Evolutionary conservation across 331 rosid species (phyloP), one percentile per base, ranked within the genome.

Genomic region (Quercus lobata): DNA sequence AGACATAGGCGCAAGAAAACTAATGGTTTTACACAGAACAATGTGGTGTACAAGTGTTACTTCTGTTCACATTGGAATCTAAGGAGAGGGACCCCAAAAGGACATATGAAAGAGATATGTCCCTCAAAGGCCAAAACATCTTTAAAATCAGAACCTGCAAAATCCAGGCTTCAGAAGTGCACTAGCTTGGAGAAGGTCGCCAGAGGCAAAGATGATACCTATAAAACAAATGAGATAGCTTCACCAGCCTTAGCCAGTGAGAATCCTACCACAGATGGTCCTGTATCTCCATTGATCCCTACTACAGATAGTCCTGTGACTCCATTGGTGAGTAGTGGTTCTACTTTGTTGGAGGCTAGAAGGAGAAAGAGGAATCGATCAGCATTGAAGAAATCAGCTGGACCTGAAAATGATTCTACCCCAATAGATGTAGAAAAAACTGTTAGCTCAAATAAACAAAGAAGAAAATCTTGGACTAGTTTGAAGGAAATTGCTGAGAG

Each of bases 381-480:
- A 0, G 78, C 62, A 0, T 58, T 89, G 11, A 88, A 87, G 78
- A 90, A 84, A 72, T 74, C 71, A 46, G n/a, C 22, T 56, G 86
- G 82, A 75, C 75, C 79, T 21, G 75, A 80, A 54, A 76, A 63
- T 79, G n/a, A 54, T 54, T 71, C 82, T 44, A 69, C 54, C 19
- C 74, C 73, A 37, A 57, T 19, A 46, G 80, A 81, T 41, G 66
- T 6, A 12, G 53, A 86, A 78, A 44, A 49, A 49, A 49, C 18
- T 49, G 54, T 49, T 11, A 12, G 80, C 8, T 69, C 85, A 18
- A 87, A 82, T 49, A 91, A 88, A 85, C 74, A 90, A 54, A 79
- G 90, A 72, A 78, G 84, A 90, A 93, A 89, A 77, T 83, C 87
- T 54, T 91, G 97, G 94, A 87, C 90, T 7, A 86, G 93, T 83